phyloP scores from a whole-genome alignment of 1,284 basidiomycete species.

The Malassezia obtusa region DNA sequence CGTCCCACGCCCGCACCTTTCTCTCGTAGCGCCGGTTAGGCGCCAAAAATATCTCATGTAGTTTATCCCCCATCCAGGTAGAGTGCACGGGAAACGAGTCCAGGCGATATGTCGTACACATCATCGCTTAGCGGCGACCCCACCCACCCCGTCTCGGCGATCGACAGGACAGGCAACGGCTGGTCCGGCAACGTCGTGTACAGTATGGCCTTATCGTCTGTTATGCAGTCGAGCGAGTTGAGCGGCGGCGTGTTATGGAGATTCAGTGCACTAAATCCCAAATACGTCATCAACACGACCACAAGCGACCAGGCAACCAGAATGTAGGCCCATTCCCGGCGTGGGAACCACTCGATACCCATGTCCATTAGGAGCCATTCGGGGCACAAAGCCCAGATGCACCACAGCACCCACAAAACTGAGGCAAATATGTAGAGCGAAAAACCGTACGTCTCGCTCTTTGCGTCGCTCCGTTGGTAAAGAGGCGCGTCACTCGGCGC shows the following conservation, averaged over 20 bases:
- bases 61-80: slow-evolving; percentile 2
- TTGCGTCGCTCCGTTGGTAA: slow-evolving; percentile 10
- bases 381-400: slow-evolving; percentile 19
- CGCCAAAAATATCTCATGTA: no score
- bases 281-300: slow-evolving; percentile 16
- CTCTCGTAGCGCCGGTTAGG: no score
- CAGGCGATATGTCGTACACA: slow-evolving; percentile 19
- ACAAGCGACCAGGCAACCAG: slow-evolving; percentile 21
- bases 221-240: slow-evolving; percentile 8
- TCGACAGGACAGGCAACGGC: not conserved
- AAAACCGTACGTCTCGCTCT: slow-evolving; percentile 21
- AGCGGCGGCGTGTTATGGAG: slow-evolving; percentile 14
- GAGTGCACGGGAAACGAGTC: slow-evolving; percentile 8
- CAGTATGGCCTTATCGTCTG: not conserved
- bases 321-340: slow-evolving; percentile 25
- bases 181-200: not conserved
- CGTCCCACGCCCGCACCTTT: no score
- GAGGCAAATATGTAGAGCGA: slow-evolving; percentile 20
- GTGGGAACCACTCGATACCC: slow-evolving; percentile 24
- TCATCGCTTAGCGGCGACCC: slow-evolving; percentile 15
- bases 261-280: slow-evolving; percentile 17
- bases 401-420: slow-evolving; percentile 18
- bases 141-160: slow-evolving; percentile 2
- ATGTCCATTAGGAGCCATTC: slow-evolving; percentile 12
- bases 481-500: not conserved